Conservation (phyloP, 2,329 filamentous ascomycete species). For the Colletotrichum noveboracense region DNA sequence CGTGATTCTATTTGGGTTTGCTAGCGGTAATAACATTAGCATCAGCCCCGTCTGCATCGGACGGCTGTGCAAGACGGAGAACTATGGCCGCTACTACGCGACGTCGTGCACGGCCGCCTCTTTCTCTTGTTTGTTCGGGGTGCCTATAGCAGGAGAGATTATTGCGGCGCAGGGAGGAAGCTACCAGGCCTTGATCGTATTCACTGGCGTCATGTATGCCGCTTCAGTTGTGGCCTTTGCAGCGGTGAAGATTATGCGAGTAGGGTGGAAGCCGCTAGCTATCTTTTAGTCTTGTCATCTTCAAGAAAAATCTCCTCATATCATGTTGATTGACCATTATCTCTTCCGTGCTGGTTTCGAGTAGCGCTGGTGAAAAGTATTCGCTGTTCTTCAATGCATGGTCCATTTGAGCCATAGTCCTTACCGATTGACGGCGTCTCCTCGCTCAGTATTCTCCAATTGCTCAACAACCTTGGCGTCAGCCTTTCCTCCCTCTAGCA, state of each 20-base stretch:
- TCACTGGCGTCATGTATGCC: conserved; percentile 67
- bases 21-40: conserved; percentile 79
- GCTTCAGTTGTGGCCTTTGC: conserved; percentile 58
- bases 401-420: too few relatives aligned
- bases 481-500: neutral
- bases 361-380: too few relatives aligned
- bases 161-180: conserved; percentile 60
- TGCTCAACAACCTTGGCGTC: neutral
- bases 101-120: conserved; percentile 84
- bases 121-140: conserved; percentile 73
- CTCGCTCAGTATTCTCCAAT: neutral
- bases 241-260: conserved; percentile 57
- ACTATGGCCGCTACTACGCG: conserved; percentile 86
- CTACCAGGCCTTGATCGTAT: conserved; percentile 72
- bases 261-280: conserved; percentile 11
- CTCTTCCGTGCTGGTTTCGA: too few relatives aligned
- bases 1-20: conserved; percentile 79
- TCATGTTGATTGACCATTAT: too few relatives aligned
- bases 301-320: too few relatives aligned
- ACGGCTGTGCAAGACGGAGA: conserved; percentile 78
- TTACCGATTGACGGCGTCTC: too few relatives aligned
- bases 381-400: too few relatives aligned
- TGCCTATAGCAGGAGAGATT: conserved; percentile 73
- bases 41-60: conserved; percentile 86
- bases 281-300: neutral